A percentile compares a stretch with the other conserved stretches of the same genome.
These are phyloP conservation scores for Serendipita sp. DNA, from an alignment of 768 basidiomycete species.

Conservation along the genomic window DNA sequence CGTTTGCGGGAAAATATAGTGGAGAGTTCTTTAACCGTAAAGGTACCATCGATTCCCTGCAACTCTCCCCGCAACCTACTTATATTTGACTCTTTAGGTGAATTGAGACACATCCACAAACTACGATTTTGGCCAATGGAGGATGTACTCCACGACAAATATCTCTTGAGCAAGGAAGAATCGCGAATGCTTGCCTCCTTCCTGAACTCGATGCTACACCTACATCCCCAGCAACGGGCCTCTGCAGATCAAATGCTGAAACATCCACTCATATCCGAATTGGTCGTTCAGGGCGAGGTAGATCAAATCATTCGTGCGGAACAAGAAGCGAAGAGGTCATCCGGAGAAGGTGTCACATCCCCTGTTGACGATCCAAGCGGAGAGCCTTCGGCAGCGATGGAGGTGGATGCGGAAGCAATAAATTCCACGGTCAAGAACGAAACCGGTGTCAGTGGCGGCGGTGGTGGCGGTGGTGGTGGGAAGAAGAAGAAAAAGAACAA, in stretches of 20 bases:
- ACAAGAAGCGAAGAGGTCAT: constrained; percentile 22
- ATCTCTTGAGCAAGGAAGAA: constrained; percentile 72
- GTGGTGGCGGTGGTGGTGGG: constrained; percentile 11
- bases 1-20: constrained; percentile 83
- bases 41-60: constrained; percentile 33
- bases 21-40: constrained; percentile 92
- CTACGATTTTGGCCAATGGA: constrained; percentile 82
- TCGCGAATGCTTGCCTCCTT: constrained; percentile 70
- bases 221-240: constrained; percentile 78
- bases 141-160: constrained; percentile 81
- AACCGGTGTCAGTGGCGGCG: constrained; percentile 10
- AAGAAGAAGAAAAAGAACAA: constrained; percentile 1
- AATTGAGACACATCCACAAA: constrained; percentile 87
- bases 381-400: not conserved
- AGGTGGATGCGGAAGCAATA: not conserved
- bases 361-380: not conserved
- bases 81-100: constrained; percentile 27
- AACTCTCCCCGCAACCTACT: not conserved
- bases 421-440: not conserved
- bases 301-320: constrained; percentile 59
- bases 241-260: constrained; percentile 72
- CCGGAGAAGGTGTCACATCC: not conserved
- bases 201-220: constrained; percentile 75
- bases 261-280: constrained; percentile 42
- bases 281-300: constrained; percentile 79